Base-by-base conservation (phyloP, 2,329 filamentous ascomycete genomes). In the Diaporthe velutina region DNA sequence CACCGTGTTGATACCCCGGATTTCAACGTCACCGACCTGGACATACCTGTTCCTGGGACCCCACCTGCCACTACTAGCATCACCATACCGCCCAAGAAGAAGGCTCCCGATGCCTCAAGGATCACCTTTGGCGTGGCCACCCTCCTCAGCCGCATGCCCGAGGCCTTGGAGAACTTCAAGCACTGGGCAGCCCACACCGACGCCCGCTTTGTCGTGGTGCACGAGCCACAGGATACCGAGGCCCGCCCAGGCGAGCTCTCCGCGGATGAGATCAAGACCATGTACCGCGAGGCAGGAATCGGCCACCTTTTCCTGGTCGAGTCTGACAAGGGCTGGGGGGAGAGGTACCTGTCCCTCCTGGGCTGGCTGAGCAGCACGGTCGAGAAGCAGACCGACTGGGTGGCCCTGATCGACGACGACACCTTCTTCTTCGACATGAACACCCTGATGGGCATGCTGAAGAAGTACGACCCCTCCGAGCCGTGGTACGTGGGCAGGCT, bases 381-480 rank as follows among this genome's bases (percentile, higher is more conserved):
- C 48, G 70, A 73, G 60, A 42, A 57, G 15, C 55, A 68, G 70
- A 84, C 84, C 1, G 79, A 81, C 38, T 86, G 85, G 85, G 82
- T 81, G 6, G 83, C 81, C 50, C 78, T 86, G 67, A 85, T 86
- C 68, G 85, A 86, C 73, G 85, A 87, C 72, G 85, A 87, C 73
- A 87, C 85, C 1, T 86, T 87, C 75, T 86, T 86, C 79, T 78
- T 81, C 22, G 85, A 84, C 45, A 84, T 87, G 79, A 45, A 81
- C 15, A 79, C 79, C 13, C 76, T 86, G 12, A 78, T 84, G 19
- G 78, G 81, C 25, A 82, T 82, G 55, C 79, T 86, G 22, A 76
- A 73, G 25, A 77, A 81, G 48, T 86, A 85, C 76, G 83, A 86
- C 74, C 77, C 83, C 61, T 79, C 80, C 1, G 76, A 83, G 60